These are phyloP conservation scores for Ophiobolus disseminans DNA, from an alignment of 2,329 filamentous ascomycete genomes.

Conservation along the genomic window DNA sequence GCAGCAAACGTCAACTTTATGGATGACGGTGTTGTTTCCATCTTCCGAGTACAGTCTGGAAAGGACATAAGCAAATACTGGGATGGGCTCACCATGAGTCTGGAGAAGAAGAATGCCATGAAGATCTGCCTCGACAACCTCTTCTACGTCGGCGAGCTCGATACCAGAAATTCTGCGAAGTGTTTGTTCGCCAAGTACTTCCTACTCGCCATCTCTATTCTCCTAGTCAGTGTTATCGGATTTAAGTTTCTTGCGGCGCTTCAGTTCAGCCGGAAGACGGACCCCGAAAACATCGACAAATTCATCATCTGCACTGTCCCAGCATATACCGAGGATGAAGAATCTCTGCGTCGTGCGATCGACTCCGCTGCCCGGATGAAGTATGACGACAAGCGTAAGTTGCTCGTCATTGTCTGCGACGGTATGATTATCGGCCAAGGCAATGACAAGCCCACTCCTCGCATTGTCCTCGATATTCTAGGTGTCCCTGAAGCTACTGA, in stretches of 20 bases:
- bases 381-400: slow-evolving; percentile 98
- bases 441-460: slow-evolving; percentile 92
- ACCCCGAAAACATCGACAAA: slow-evolving; percentile 96
- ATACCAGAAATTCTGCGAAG: slow-evolving; percentile 83
- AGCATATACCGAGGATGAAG: slow-evolving; percentile 97
- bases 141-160: slow-evolving; percentile 90
- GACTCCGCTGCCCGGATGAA: slow-evolving; percentile 94
- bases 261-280: slow-evolving; percentile 88
- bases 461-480: slow-evolving; percentile 95
- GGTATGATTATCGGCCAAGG: slow-evolving; percentile 99
- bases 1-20: slow-evolving; percentile 76
- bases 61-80: slow-evolving; percentile 84
- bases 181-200: slow-evolving; percentile 92
- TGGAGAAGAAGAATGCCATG: slow-evolving; percentile 70
- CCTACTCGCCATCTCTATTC: slow-evolving; percentile 80
- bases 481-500: slow-evolving; percentile 93
- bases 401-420: slow-evolving; percentile 90
- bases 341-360: slow-evolving; percentile 93
- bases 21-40: slow-evolving; percentile 72
- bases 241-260: slow-evolving; percentile 98
- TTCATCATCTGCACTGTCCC: slow-evolving; percentile 98
- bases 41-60: slow-evolving; percentile 80
- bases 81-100: slow-evolving; percentile 70
- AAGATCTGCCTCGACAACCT: slow-evolving; percentile 87
- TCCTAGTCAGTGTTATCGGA: slow-evolving; percentile 80